These are phyloP conservation scores for Aspergillus saccharolyticus DNA, from an alignment of 495 filamentous ascomycete species.

Conservation along the genomic window DNA sequence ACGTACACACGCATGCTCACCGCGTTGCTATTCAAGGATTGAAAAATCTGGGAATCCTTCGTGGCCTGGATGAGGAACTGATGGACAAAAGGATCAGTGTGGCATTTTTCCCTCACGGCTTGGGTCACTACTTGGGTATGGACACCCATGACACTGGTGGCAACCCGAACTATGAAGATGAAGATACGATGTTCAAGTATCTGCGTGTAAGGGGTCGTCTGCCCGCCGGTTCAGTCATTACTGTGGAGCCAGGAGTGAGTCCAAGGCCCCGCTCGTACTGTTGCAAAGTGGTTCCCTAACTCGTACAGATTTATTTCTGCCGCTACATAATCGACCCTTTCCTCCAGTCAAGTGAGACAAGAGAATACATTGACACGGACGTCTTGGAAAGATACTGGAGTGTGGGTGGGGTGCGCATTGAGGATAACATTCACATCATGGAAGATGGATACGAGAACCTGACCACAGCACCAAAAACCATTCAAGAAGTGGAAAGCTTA, in stretches of 20 bases:
- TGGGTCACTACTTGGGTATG: constrained; percentile 91
- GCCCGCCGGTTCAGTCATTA: constrained; percentile 74
- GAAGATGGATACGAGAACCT: constrained; percentile 73
- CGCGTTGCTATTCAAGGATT: constrained; percentile 76
- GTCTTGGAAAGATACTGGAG: constrained; percentile 82
- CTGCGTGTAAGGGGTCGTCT: constrained; percentile 73
- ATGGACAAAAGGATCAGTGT: constrained; percentile 68
- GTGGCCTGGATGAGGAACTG: constrained; percentile 63
- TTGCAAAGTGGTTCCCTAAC: constrained; percentile 10
- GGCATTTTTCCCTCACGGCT: constrained; percentile 88
- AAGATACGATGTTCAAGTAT: constrained; percentile 79
- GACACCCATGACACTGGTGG: constrained; percentile 93
- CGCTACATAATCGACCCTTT: constrained; percentile 86
- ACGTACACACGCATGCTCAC: constrained; percentile 74
- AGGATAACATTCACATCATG: constrained; percentile 74
- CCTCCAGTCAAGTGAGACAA: constrained; percentile 61
- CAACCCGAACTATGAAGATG: constrained; percentile 77
- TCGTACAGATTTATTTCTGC: constrained; percentile 77
- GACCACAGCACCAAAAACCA: constrained; percentile 68
- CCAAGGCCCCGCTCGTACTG: background rate
- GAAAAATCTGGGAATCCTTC: constrained; percentile 68
- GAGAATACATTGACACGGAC: constrained; percentile 65
- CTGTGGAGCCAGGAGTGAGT: constrained; percentile 81
- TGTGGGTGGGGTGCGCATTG: constrained; percentile 79
- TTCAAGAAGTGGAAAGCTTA: constrained; percentile 61